Evolutionary conservation across 257 asterid species (phyloP).

Genomic region (Nicotiana attenuata): DNA sequence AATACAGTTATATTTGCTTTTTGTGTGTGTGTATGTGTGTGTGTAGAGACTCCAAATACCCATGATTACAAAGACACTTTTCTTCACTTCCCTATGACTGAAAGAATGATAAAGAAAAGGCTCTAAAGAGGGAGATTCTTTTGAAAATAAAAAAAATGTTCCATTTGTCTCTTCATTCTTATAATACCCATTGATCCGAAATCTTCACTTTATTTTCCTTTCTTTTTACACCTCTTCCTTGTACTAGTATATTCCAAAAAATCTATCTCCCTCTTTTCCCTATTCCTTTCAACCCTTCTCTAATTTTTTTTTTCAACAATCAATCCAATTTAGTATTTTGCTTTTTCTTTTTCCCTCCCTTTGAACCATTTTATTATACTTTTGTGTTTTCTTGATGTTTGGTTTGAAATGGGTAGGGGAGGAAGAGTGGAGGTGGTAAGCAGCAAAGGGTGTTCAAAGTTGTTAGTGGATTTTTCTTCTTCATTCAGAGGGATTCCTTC

Average conservation of each 20-base stretch:
- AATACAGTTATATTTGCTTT: neutral
- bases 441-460: slow-evolving; percentile 84
- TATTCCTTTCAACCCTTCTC: slow-evolving; percentile 24
- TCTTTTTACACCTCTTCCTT: slow-evolving; percentile 12
- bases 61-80: neutral
- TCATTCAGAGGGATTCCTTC: slow-evolving; percentile 63
- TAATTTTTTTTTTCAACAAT: neutral
- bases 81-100: neutral
- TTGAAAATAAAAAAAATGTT: neutral
- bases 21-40: neutral
- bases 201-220: slow-evolving; percentile 15
- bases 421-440: slow-evolving; percentile 68
- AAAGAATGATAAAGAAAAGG: neutral
- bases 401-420: slow-evolving; percentile 29
- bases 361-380: neutral
- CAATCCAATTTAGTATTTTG: neutral
- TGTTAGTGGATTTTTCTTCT: slow-evolving; percentile 58
- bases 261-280: slow-evolving; percentile 14
- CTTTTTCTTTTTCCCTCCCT: neutral
- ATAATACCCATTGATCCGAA: neutral
- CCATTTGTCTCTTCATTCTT: slow-evolving; percentile 3
- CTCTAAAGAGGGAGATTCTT: neutral
- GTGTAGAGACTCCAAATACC: neutral
- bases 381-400: neutral
- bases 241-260: slow-evolving; percentile 15